phyloP scores from a whole-genome alignment of 2,329 filamentous ascomycete species.

The Eurotiales sp. region DNA sequence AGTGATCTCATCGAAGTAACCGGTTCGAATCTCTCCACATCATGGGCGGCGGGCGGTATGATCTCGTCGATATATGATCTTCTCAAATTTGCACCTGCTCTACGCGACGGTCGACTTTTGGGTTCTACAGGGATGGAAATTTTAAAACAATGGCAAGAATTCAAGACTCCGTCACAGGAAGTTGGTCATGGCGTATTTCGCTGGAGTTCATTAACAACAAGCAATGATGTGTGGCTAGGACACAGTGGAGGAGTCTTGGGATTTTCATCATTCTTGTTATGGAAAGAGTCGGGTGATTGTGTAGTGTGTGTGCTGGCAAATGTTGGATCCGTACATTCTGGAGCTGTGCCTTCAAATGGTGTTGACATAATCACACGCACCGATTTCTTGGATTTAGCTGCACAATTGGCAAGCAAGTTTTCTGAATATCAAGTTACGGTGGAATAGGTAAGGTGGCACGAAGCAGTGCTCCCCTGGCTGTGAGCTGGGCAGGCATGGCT shows the following conservation, averaged over 20 bases:
- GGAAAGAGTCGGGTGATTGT: background rate
- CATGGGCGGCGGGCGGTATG: background rate
- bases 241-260: background rate
- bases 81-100: background rate
- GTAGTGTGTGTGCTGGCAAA: background rate
- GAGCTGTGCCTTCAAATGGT: background rate
- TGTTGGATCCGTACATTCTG: background rate
- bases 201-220: background rate
- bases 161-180: background rate
- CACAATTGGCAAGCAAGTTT: background rate
- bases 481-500: no score
- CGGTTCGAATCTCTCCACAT: background rate
- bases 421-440: no score
- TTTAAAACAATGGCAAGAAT: background rate
- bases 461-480: no score
- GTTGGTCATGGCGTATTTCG: background rate
- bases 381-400: background rate
- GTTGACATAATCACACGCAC: background rate
- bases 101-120: background rate
- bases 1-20: background rate
- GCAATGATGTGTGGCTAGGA: background rate
- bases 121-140: background rate
- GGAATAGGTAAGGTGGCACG: no score
- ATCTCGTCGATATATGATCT: background rate
- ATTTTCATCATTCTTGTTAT: background rate